Percentiles rank a stretch among this genome's conserved stretches.
These are phyloP conservation scores for Pholiota microspora DNA, from an alignment of 768 basidiomycete species.

Conservation along the genomic window DNA sequence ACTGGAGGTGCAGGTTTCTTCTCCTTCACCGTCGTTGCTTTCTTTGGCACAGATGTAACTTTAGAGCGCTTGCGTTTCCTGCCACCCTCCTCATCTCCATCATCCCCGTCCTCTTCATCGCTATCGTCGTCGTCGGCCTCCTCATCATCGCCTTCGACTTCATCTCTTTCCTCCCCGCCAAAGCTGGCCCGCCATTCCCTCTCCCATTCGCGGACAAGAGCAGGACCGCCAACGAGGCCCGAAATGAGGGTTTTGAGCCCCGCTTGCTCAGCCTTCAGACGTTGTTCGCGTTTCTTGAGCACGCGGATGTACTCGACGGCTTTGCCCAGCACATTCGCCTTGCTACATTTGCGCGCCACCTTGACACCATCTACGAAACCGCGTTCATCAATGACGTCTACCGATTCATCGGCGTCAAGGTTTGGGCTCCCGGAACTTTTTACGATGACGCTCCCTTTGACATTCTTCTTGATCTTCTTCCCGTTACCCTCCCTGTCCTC, in stretches of 20 bases:
- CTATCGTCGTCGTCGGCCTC: conserved; percentile 53
- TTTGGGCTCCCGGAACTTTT: conserved; percentile 32
- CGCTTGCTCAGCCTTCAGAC: conserved; percentile 72
- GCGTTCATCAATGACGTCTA: conserved; percentile 72
- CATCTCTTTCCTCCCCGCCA: conserved; percentile 75
- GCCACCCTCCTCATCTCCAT: conserved; percentile 38
- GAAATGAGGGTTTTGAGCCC: conserved; percentile 68
- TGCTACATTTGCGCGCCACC: conserved; percentile 87
- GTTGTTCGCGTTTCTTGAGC: conserved; percentile 71
- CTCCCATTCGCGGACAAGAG: conserved; percentile 74
- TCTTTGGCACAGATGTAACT: conserved; percentile 24
- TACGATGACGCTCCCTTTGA: conserved; percentile 36
- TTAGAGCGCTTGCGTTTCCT: conserved; percentile 66
- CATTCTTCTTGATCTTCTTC: conserved; percentile 47
- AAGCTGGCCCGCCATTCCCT: conserved; percentile 68
- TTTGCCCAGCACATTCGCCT: conserved; percentile 87
- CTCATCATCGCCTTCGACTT: conserved; percentile 55
- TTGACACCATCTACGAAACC: conserved; percentile 93
- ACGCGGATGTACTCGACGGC: conserved; percentile 92
- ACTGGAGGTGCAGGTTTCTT: conserved; percentile 30
- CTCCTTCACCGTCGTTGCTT: conserved; percentile 40
- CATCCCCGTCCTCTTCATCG: conserved; percentile 53
- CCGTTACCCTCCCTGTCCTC: conserved; percentile 54
- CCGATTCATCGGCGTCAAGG: conserved; percentile 28
- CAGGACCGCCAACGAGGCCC: conserved; percentile 74